phyloP scores from a whole-genome alignment of 139 green algal genomes.

The Chlorella sp. region DNA sequence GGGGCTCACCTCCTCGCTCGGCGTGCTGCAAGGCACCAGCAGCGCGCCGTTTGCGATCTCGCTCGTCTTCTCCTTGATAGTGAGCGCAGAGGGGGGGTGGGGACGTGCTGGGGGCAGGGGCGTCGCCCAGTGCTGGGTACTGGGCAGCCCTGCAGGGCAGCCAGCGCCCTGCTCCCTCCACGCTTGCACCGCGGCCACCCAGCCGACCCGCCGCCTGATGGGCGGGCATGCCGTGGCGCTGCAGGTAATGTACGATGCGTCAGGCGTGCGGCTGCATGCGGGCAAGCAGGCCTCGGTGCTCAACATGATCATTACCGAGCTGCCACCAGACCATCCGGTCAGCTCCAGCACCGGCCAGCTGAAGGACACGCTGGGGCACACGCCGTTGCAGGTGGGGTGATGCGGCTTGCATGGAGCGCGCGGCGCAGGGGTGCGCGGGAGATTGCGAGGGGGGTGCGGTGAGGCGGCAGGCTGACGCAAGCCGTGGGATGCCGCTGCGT shows the following conservation, averaged over 20 bases:
- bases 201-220: too few relatives aligned
- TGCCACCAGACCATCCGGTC: slow-evolving; percentile 79
- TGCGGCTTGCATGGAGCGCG: not conserved
- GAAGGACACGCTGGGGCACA: slow-evolving; percentile 81
- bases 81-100: too few relatives aligned
- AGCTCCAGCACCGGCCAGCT: slow-evolving; percentile 41
- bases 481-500: not conserved
- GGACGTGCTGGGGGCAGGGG: not conserved
- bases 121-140: too few relatives aligned
- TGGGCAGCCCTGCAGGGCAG: too few relatives aligned
- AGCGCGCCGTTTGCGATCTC: slow-evolving; percentile 70
- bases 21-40: slow-evolving; percentile 57
- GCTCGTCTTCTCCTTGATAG: slow-evolving; percentile 69
- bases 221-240: not conserved
- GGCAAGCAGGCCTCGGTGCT: slow-evolving; percentile 95
- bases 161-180: too few relatives aligned
- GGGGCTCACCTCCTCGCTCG: slow-evolving; percentile 70
- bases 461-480: not conserved
- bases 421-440: not conserved
- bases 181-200: too few relatives aligned
- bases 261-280: slow-evolving; percentile 91
- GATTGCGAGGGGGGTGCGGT: not conserved
- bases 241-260: slow-evolving; percentile 91
- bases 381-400: slow-evolving; percentile 69
- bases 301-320: slow-evolving; percentile 85